Percentiles rank a stretch among this genome's conserved stretches.
Evolutionary conservation across 2,329 filamentous ascomycete species (phyloP).

Genomic region (Bretziella fagacearum): DNA sequence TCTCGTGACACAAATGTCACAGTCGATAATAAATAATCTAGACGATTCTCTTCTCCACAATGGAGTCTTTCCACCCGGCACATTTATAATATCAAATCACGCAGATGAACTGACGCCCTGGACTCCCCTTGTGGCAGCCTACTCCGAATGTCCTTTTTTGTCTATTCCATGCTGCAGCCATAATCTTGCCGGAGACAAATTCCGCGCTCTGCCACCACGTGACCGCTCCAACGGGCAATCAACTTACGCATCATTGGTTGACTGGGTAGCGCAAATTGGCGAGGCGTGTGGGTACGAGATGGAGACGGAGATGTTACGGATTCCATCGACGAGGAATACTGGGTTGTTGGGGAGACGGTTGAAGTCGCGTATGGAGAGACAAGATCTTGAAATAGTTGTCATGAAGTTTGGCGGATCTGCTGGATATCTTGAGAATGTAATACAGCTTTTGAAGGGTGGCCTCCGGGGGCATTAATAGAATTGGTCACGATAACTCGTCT

Average conservation of each 20-base stretch:
- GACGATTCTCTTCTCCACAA: conserved; percentile 23
- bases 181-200: conserved; percentile 56
- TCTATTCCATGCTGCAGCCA: conserved; percentile 94
- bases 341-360: conserved; percentile 49
- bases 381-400: conserved; percentile 30
- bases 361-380: conserved; percentile 18
- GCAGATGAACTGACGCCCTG: conserved; percentile 91
- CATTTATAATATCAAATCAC: conserved; percentile 94
- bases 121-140: conserved; percentile 73
- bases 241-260: conserved; percentile 67
- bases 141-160: conserved; percentile 66
- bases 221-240: conserved; percentile 31
- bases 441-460: conserved; percentile 38
- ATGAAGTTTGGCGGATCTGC: conserved; percentile 36
- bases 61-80: conserved; percentile 54
- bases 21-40: conserved; percentile 14
- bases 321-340: conserved; percentile 80
- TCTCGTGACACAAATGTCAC: conserved; percentile 20
- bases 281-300: conserved; percentile 55
- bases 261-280: conserved; percentile 56
- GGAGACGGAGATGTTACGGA: conserved; percentile 73
- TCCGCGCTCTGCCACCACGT: conserved; percentile 46
- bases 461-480: conserved; percentile 26
- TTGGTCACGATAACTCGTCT: no score
- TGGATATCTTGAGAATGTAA: conserved; percentile 42